Base-by-base conservation (phyloP, 495 filamentous ascomycete genomes). In the Talaromyces ruber region DNA sequence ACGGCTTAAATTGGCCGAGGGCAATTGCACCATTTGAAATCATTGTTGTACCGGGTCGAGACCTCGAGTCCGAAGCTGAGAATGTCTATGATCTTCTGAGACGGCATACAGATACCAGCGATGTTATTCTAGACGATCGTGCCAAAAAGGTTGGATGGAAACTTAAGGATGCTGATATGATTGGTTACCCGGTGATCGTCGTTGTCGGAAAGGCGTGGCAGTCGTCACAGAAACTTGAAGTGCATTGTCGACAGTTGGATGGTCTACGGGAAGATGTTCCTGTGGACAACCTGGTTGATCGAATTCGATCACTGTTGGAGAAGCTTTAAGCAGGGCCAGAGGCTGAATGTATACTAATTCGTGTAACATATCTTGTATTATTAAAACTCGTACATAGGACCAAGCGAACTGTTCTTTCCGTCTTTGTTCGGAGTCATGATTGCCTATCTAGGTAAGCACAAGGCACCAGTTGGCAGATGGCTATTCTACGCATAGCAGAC, bases 1-100 rank as follows among this genome's bases (percentile, higher is more conserved):
- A 80, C 56, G 94, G 94, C 0, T 79, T 98, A 14, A 92, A 90
- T 66, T 98, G 94, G 94, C 94, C 94, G 0, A 79, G 85, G 2
- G 86, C 79, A 14, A 91, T 96, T 60, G 90, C 95, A 4, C 94
- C 94, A 0, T 98, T 87, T 66, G 88, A 96, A 62, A 87, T 84
- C 16, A 77, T 90, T 8, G 79, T 98, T 2, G 71, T 97, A 2
- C 72, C 87, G 1, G 76, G 73, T 1, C 80, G 79, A 32, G 74
- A 76, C 1, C 63, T 79, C 25, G 78, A 82, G 7, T 63, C 61
- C 11, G 76, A 76, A 21, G 78, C 81, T 0, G 85, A 86, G 62
- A 67, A 74, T 24, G 76, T 93, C 0, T 90, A 89, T 62, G 84
- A 90, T 67, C 55, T 60, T 6, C 68, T 93, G 21, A 62, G 64